Evolutionary conservation across 176 grass and related monocot genomes (phyloP).

Genomic region (Rhynchospora pubera): DNA sequence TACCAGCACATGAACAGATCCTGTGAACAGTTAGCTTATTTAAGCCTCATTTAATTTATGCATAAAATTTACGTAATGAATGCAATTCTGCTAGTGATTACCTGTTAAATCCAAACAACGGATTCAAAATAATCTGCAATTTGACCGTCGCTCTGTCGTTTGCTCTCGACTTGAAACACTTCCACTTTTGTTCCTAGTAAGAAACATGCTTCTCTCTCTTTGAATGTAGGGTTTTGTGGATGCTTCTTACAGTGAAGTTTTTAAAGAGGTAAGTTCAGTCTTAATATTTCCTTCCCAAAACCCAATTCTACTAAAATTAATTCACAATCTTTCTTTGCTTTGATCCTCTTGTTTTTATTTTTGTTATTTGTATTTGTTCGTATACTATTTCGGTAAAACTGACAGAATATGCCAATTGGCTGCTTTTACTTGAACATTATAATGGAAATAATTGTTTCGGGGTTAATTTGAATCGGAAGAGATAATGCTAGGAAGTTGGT

Average conservation of each 20-base stretch:
- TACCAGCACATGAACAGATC: not conserved
- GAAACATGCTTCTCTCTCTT: slow-evolving; percentile 10
- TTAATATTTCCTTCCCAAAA: not conserved
- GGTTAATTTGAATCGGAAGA: not conserved
- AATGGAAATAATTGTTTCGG: not conserved
- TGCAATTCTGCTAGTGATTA: not conserved
- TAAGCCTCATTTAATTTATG: not conserved
- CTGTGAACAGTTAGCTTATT: not conserved
- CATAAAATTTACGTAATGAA: not conserved
- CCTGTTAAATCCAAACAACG: not conserved
- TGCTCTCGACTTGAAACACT: not conserved
- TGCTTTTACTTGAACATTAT: not conserved
- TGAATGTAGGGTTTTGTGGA: slow-evolving; percentile 60
- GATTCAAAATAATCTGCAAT: not conserved
- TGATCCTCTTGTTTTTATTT: not conserved
- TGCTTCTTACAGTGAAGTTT: slow-evolving; percentile 61
- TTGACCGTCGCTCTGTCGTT: too few species aligned
- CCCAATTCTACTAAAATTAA: not conserved
- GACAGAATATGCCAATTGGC: not conserved
- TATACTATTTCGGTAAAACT: not conserved
- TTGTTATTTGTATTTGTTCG: not conserved
- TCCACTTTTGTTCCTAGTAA: not conserved
- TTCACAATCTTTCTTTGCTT: not conserved
- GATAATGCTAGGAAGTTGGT: not conserved
- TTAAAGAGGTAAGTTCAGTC: slow-evolving; percentile 54